Base-by-base conservation (phyloP, 2,329 filamentous ascomycete species). In the Aspergillus sp. region DNA sequence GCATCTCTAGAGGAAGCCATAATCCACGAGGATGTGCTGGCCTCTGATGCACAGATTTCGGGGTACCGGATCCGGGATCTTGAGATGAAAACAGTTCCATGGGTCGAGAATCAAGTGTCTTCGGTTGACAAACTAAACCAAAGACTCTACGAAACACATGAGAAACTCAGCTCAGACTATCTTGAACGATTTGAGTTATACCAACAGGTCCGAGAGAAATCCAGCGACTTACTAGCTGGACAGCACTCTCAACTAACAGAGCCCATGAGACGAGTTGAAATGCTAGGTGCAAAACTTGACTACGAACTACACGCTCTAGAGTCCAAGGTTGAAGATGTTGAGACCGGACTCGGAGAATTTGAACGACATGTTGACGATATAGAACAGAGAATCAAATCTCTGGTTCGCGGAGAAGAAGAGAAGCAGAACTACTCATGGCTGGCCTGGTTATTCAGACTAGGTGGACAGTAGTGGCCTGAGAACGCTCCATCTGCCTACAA, bases 281-380 rank as follows among this genome's bases (percentile, higher is more conserved):
- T 89, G 21, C 79, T 96, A 40, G 86, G 89, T 3, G 91, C 91
- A 19, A 93, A 93, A 74, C 80, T 98, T 55, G 93, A 98, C 68
- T 98, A 98, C 73, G 93, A 97, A 78, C 88, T 97, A 60, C 85
- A 89, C 59, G 86, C 87, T 15, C 79, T 98, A n/a, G 82, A 86
- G 49, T 86, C 87, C 48, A 91, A 91, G 67, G 88, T 96, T 9
- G 84, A 90, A 66, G 93, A 98, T 69, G 90, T 96, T 8, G 92
- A 96, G 69, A 89, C 91, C 60, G 90, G 90, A 1, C 86, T 96
- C 0, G 78, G 77, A 11, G 89, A 92, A 60, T 96, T 96, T 72
- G 90, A 93, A 73, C 82, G 84, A 49, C 89, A 93, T 71, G 90
- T 95, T 1, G 79, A 83, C 46, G 87, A 90, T 54, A 82, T 91